Conservation (phyloP, 352 stramenopile genomes). For the Globisporangium uncinulatum region DNA sequence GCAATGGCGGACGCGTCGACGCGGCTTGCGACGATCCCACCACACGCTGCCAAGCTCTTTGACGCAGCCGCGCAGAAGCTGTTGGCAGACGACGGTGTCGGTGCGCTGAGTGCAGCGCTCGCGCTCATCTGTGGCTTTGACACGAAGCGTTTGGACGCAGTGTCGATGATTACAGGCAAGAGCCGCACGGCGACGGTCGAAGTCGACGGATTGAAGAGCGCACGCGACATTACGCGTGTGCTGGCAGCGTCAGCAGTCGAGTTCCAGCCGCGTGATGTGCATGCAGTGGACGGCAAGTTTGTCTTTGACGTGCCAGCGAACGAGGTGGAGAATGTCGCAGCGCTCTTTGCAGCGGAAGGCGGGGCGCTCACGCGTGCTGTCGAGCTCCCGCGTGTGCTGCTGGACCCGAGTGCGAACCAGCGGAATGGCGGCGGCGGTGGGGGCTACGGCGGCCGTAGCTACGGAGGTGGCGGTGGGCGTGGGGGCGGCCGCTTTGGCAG, state of each 20-base stretch:
- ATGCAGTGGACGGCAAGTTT: constrained; percentile 57
- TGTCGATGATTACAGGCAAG: constrained; percentile 77
- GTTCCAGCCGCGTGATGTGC: constrained; percentile 36
- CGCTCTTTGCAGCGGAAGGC: constrained; percentile 28
- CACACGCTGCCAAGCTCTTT: constrained; percentile 43
- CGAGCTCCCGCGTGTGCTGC: constrained; percentile 53
- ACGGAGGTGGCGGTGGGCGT: constrained; percentile 17
- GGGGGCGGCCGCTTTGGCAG: constrained; percentile 25
- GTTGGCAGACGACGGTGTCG: constrained; percentile 47
- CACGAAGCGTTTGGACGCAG: constrained; percentile 46
- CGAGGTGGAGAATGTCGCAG: constrained; percentile 37
- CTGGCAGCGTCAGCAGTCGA: constrained; percentile 36
- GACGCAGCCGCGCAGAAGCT: constrained; percentile 48
- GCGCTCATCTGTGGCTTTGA: constrained; percentile 76
- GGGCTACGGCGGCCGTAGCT: neutral
- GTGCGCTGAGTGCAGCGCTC: constrained; percentile 55
- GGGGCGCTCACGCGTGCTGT: constrained; percentile 36
- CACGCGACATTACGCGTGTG: constrained; percentile 43
- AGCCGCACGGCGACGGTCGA: constrained; percentile 61
- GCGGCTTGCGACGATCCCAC: constrained; percentile 44
- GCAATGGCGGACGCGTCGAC: constrained; percentile 46
- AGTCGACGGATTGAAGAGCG: constrained; percentile 36
- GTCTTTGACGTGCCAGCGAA: constrained; percentile 63
- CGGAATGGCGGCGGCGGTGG: constrained; percentile 9
- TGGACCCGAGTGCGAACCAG: constrained; percentile 22